phyloP scores from a whole-genome alignment of 2,329 filamentous ascomycete species.

The Arthrobotrys pseudoclavata region DNA sequence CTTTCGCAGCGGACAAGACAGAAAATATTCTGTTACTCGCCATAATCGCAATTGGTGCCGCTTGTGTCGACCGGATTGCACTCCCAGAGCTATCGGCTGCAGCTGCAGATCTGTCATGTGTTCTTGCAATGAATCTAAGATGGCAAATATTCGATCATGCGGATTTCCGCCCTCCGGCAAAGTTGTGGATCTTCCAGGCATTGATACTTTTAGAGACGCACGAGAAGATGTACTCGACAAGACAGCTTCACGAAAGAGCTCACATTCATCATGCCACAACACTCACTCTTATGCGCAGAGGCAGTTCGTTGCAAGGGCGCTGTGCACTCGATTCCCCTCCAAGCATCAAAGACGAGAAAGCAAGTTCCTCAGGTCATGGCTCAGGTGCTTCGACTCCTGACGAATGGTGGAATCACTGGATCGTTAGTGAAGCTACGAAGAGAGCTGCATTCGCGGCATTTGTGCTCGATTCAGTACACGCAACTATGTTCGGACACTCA shows the following conservation, averaged over 20 bases:
- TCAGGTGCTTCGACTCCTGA: constrained; percentile 80
- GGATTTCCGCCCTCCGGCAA: constrained; percentile 90
- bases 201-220: constrained; percentile 90
- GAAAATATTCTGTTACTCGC: constrained; percentile 86
- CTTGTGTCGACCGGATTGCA: constrained; percentile 86
- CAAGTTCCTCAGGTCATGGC: constrained; percentile 67
- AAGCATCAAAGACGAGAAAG: constrained; percentile 75
- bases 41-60: constrained; percentile 92
- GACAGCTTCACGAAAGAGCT: constrained; percentile 90
- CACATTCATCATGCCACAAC: constrained; percentile 98
- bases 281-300: constrained; percentile 92
- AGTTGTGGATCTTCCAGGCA: constrained; percentile 95
- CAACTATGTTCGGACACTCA: constrained; percentile 97
- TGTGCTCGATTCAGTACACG: constrained; percentile 93
- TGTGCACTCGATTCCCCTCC: constrained; percentile 87
- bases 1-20: constrained; percentile 88
- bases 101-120: constrained; percentile 87
- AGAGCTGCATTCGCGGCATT: constrained; percentile 94
- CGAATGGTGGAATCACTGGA: constrained; percentile 97
- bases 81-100: constrained; percentile 79
- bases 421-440: constrained; percentile 90
- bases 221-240: constrained; percentile 97
- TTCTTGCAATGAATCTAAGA: constrained; percentile 90
- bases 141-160: constrained; percentile 96
- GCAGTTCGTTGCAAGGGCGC: constrained; percentile 88